Evolutionary conservation across 2,329 filamentous ascomycete genomes (phyloP).

Genomic region (Bipolaris cookei): DNA sequence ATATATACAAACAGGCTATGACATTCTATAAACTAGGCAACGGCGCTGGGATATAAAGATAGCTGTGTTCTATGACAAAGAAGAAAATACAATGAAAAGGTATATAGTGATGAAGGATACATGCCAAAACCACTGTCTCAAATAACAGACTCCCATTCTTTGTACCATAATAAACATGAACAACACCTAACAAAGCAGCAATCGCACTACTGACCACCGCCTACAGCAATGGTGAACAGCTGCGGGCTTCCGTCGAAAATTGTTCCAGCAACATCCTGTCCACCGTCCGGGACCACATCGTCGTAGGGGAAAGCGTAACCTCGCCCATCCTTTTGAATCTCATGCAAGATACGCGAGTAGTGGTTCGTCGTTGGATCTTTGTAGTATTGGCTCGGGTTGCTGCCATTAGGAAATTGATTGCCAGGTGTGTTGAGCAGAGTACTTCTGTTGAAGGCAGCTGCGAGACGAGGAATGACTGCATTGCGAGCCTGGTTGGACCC

Average conservation of each 20-base stretch:
- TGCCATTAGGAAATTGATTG: slow-evolving; percentile 49
- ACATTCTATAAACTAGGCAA: not conserved
- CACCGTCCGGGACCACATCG: slow-evolving; percentile 66
- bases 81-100: not conserved
- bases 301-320: slow-evolving; percentile 74
- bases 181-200: not conserved
- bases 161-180: not conserved
- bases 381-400: slow-evolving; percentile 43
- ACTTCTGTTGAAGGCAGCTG: slow-evolving; percentile 76
- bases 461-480: slow-evolving; percentile 73
- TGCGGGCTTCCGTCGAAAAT: slow-evolving; percentile 56
- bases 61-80: not conserved
- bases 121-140: not conserved
- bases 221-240: slow-evolving; percentile 57
- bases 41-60: not conserved
- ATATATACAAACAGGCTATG: not conserved
- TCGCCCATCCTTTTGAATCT: slow-evolving; percentile 63
- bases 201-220: slow-evolving; percentile 44
- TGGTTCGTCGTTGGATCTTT: slow-evolving; percentile 56
- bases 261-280: slow-evolving; percentile 62
- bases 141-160: not conserved
- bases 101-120: not conserved
- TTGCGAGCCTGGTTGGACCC: slow-evolving; percentile 52
- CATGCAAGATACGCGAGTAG: slow-evolving; percentile 67
- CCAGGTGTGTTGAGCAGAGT: slow-evolving; percentile 62